Base-by-base conservation (phyloP, 495 filamentous ascomycete genomes). In the Stereocaulon alpinum region DNA sequence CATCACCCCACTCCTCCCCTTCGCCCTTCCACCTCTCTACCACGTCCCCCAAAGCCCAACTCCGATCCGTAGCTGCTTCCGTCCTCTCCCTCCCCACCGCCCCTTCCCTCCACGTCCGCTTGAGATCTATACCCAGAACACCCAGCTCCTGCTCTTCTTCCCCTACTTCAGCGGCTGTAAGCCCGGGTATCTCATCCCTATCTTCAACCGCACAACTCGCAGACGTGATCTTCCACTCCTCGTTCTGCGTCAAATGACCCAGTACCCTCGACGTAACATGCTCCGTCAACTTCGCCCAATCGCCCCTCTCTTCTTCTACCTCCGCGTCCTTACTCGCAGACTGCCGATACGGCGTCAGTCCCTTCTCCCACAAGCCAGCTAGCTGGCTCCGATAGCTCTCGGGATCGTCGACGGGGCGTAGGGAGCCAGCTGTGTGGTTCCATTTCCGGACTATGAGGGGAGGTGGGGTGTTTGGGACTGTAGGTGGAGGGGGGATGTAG, bases 41-140 rank as follows among this genome's bases (percentile, higher is more conserved):
- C 12, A 87, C 59, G 32, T 82, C 73, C 0, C 74, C 75, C 50
- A 89, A 64, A n/a, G 81, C 81, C 86, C 86, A 89, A 32, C 79
- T 83, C 7, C 85, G 68, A 71, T 92, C 88, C 52, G 84, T 77
- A 7, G 87, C 83, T 45, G 80, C 82, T 42, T 88, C 82, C 15
- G 84, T 91, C 60, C 83, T 76, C 65, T 86, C 88, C 17, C 83
- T 76, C 29, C 90, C 90, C 34, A 86, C 76, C 6, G 84, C 83
- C 0, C 80, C 81, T 41, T 80, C 76, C 44, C 83, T 76, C 81
- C 88, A 91, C 1, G 88, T 91, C 59, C 76, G 68, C 66, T 76
- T 80, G 22, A 81, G 58, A 59, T 81, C 76, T 43, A 81, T 67
- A 0, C 73, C 74, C 24, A 81, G 66, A 30, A 79, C 74, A 0